Percentiles rank a stretch among this genome's conserved stretches.
Evolutionary conservation across 345 rosid species (phyloP).

Genomic region (Linum tenue): DNA sequence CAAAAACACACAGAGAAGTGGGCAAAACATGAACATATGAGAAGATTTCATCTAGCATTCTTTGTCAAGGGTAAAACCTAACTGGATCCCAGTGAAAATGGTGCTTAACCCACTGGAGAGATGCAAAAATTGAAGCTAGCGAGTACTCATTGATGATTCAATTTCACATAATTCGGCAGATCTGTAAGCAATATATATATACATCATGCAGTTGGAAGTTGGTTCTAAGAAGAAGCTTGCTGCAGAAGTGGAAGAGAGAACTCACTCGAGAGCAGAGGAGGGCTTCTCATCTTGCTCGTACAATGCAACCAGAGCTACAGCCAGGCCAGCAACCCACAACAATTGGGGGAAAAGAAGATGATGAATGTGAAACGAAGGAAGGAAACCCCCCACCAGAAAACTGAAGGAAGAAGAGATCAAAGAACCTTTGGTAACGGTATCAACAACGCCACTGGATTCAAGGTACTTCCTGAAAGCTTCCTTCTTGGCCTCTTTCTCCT

Average conservation of each 20-base stretch:
- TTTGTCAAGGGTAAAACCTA: too few species aligned
- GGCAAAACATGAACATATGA: too few species aligned
- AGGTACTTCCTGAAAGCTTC: slow-evolving; percentile 84
- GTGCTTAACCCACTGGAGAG: neutral
- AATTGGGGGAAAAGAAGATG: neutral
- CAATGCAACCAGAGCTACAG: slow-evolving; percentile 65
- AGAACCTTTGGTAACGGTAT: slow-evolving; percentile 75
- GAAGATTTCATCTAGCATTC: too few species aligned
- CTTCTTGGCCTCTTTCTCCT: slow-evolving; percentile 91
- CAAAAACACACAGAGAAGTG: too few species aligned
- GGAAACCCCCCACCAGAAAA: neutral
- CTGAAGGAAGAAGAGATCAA: neutral
- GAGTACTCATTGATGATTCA: neutral
- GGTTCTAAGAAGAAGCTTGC: neutral
- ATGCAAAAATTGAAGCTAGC: neutral
- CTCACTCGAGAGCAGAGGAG: slow-evolving; percentile 86
- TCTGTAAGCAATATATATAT: neutral
- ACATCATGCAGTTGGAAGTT: neutral
- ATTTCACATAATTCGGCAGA: neutral
- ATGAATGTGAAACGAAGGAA: neutral
- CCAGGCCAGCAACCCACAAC: too few species aligned
- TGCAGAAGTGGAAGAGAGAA: slow-evolving; percentile 6
- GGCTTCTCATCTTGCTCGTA: slow-evolving; percentile 94
- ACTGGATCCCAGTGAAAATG: neutral
- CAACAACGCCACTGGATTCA: slow-evolving; percentile 73